These are phyloP conservation scores for Eimeria acervulina DNA, from an alignment of 169 alveolate genomes.

Conservation along the genomic window DNA sequence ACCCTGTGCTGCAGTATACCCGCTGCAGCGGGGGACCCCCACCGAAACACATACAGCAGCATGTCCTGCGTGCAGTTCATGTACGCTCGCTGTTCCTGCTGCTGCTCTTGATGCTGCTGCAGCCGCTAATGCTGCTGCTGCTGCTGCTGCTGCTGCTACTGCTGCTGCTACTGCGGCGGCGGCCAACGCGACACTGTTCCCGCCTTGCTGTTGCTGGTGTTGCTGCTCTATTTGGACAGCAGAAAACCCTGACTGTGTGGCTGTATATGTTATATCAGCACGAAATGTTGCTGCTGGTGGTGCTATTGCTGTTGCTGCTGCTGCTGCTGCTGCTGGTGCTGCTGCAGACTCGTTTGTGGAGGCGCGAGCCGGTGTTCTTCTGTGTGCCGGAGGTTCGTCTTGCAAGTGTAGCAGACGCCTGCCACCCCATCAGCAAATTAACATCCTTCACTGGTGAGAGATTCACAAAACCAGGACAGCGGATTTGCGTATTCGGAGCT, in stretches of 20 bases:
- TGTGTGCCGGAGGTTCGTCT: conserved; percentile 52
- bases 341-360: conserved; percentile 52
- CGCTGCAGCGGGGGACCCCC: conserved; percentile 19
- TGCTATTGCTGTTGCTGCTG: background rate
- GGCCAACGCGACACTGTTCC: background rate
- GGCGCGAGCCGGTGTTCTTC: background rate
- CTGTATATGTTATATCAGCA: background rate
- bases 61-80: background rate
- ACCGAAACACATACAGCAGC: background rate
- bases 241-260: no score
- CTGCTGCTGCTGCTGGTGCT: conserved; percentile 20
- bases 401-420: conserved; percentile 36
- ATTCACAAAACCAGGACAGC: conserved; percentile 27
- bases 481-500: conserved; percentile 40
- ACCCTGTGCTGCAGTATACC: conserved; percentile 23
- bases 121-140: background rate
- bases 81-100: background rate
- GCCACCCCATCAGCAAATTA: conserved; percentile 55
- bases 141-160: background rate
- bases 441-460: conserved; percentile 61
- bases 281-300: conserved; percentile 52
- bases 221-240: background rate
- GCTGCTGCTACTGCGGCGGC: background rate
- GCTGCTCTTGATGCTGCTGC: background rate
- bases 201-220: background rate